Conservation (phyloP, 225 moss, liverwort and hornwort species). For the Straminergon stramineum region DNA sequence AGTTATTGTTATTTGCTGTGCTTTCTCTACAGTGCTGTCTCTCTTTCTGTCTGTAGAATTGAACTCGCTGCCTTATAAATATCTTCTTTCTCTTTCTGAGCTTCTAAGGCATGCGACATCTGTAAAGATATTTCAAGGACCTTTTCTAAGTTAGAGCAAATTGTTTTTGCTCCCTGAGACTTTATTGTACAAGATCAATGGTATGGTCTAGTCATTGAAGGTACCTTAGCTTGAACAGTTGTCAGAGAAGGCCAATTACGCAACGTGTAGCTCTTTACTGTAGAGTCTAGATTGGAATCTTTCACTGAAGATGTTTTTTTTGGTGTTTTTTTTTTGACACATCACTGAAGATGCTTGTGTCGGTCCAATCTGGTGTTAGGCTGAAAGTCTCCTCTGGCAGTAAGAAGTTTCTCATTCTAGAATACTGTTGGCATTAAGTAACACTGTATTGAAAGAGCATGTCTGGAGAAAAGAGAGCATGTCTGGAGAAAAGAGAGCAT, state of each 20-base stretch:
- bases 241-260: neutral
- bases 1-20: neutral
- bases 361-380: neutral
- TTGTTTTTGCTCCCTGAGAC: neutral
- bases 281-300: neutral
- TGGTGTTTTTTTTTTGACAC: no score
- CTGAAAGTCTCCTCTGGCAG: neutral
- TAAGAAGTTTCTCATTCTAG: neutral
- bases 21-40: neutral
- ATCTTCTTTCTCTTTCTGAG: neutral
- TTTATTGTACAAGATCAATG: neutral
- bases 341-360: no score
- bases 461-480: neutral
- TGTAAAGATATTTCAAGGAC: neutral
- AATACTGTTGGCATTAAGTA: neutral
- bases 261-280: neutral
- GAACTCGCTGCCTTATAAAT: neutral
- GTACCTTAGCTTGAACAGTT: neutral
- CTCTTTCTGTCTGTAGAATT: neutral
- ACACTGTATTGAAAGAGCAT: neutral
- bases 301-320: no score
- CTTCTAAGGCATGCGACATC: neutral
- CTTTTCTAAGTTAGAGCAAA: neutral
- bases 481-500: neutral
- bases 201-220: neutral